Base-by-base conservation (phyloP, 176 grass and related monocot genomes). In the Aechmea fasciata region DNA sequence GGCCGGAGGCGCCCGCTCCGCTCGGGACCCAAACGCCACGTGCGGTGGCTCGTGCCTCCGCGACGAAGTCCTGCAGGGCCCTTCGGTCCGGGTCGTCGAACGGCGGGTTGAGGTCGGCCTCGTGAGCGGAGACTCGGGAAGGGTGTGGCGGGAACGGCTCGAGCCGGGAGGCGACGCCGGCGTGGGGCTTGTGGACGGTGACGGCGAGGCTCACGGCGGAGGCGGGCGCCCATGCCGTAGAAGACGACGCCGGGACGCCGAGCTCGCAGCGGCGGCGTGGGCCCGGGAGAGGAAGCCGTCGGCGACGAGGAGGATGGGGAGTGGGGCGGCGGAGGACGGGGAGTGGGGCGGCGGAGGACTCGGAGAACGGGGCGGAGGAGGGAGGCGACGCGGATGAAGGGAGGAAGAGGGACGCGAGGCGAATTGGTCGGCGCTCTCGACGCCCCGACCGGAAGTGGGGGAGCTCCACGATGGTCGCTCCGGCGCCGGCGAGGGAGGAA, bases 281-380 rank as follows among this genome's bases (percentile, higher is more conserved):
- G 85, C 54, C 88, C 89, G 87, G 41, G 33, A 2, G 25, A 87
- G 48, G 68, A 91, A 87, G 0, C 65, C 76, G 63, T 91, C 89
- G 49, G 74, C 50, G 48, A 85, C 69, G 51, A 91, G 88, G 28
- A 91, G 28, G 71, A n/a, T n/a, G n/a, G n/a, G n/a, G n/a, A n/a
- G n/a, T n/a, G n/a, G n/a, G n/a, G n/a, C n/a, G n/a, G n/a, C n/a
- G n/a, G n/a, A n/a, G n/a, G 80, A 77, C 4, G 74, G 47, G 11
- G 49, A 2, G 71, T 5, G 5, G 33, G 33, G 33, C 33, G 83
- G 4, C 70, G 73, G 0, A 91, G 50, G 74, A 78, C 2, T 47
- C 57, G 7, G 63, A 26, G 75, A 87, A 82, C 61, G 2, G 74
- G 67, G 0, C 51, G 54, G 49, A 91, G 74, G 23, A 2, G 14